These are phyloP conservation scores for Neurospora sp. DNA, from an alignment of 495 filamentous ascomycete genomes.

Conservation along the genomic window DNA sequence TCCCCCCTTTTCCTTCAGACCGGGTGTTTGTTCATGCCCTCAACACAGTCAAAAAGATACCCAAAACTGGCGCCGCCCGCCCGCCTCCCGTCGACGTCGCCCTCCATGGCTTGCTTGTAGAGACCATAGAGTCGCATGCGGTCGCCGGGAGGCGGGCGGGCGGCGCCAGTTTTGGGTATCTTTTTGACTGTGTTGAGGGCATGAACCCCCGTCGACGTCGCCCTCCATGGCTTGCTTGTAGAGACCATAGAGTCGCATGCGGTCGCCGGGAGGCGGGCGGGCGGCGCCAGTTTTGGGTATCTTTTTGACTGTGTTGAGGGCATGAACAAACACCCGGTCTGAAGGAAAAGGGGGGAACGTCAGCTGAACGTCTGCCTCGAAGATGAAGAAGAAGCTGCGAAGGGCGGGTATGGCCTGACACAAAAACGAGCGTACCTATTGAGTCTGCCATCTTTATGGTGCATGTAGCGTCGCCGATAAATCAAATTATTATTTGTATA, in stretches of 20 bases:
- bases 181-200: slow-evolving; percentile 97
- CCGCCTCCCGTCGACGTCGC: slow-evolving; percentile 79
- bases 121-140: slow-evolving; percentile 89
- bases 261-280: slow-evolving; percentile 74
- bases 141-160: slow-evolving; percentile 74
- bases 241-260: slow-evolving; percentile 86
- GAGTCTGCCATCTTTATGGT: slow-evolving; percentile 36
- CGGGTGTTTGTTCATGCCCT: slow-evolving; percentile 97
- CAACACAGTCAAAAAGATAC: slow-evolving; percentile 95
- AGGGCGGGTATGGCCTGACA: neutral
- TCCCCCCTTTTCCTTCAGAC: slow-evolving; percentile 43
- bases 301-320: slow-evolving; percentile 94
- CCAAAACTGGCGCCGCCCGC: slow-evolving; percentile 78
- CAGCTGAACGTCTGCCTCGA: slow-evolving; percentile 1
- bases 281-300: slow-evolving; percentile 87
- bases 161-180: slow-evolving; percentile 83
- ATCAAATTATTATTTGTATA: neutral
- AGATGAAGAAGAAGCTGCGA: slow-evolving; percentile 1
- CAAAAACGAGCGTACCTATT: slow-evolving; percentile 28
- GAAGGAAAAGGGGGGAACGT: slow-evolving; percentile 10
- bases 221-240: slow-evolving; percentile 99
- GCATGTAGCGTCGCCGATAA: neutral
- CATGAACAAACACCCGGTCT: slow-evolving; percentile 98
- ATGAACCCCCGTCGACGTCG: slow-evolving; percentile 88
- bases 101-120: slow-evolving; percentile 99